Evolutionary conservation across 75 land plant genomes (phyloP), one percentile per base, ranked within the genome.

Genomic region (Sequoiadendron giganteum): DNA sequence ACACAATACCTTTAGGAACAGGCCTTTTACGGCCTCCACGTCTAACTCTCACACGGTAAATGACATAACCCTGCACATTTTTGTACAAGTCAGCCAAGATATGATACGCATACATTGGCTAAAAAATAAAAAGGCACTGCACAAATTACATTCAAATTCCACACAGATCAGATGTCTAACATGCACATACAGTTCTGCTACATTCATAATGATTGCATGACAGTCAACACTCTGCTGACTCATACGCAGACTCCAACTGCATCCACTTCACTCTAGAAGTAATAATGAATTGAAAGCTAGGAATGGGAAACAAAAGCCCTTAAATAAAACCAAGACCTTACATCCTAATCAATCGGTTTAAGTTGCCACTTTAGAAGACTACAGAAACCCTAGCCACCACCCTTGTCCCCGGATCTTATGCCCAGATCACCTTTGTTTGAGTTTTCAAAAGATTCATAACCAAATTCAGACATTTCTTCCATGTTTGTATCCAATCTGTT

Each of bases 21-120:
- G 96, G 96, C 89, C 95, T 95, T 95, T 95, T 95, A 39, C 97
- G 73, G 8, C 97, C 97, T 88, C 97, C 97, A 85, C 97, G 93
- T 72, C 97, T 91, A 38, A 96, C 97, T 73, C 97, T 97, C 2
- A 96, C 92, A 65, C 97, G 95, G 86, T 96, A 96, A 55, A 96
- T 86, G 7, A 96, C 97, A 92, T 92, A 96, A 3, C 97, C 97
- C 97, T 96, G 89, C 34, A 89, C 25, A 89, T 34, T 56, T 55
- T 55, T 9, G n/a, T 65, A 65, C 7, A 7, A 65, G 9, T 65
- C n/a, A 65, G 70, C 30, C 70, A 65, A 65, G 28, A 61, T 25
- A 25, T 25, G 30, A 65, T 28, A 7, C 28, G 70, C 30, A 58
- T 28, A 61, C 4, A 65, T 65, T 25, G 10, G 10, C 2, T 65